Conservation (phyloP, 164 flowering plant genomes). For the Tetracentron sinense region DNA sequence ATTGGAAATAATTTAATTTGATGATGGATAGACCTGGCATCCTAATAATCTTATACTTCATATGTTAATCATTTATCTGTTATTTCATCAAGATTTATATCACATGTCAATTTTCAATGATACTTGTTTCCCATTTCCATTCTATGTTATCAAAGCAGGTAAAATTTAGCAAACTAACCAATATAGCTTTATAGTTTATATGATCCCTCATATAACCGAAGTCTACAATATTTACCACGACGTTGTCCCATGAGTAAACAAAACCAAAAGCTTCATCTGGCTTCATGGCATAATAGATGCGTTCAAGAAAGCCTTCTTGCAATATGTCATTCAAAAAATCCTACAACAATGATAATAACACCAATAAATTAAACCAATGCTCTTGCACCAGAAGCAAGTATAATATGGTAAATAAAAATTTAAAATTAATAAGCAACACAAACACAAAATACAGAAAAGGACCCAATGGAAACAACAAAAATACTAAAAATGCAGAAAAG, state of each 20-base stretch:
- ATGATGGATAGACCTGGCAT: no score
- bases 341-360: constrained; percentile 27
- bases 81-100: background rate
- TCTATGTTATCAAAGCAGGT: background rate
- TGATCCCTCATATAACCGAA: background rate
- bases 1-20: no score
- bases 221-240: constrained; percentile 57
- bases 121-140: background rate
- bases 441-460: no score
- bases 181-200: no score
- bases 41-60: no score
- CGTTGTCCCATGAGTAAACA: constrained; percentile 97
- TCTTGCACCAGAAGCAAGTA: no score
- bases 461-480: background rate
- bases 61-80: no score
- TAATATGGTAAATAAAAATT: no score
- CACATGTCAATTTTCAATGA: no score
- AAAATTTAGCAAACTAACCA: background rate
- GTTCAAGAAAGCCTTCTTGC: constrained; percentile 79
- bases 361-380: no score
- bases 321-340: constrained; percentile 83
- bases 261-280: constrained; percentile 99
- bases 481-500: background rate
- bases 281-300: constrained; percentile 92
- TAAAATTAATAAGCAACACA: no score